A percentile compares a stretch with the other conserved stretches of the same genome.
Conservation (phyloP, 2,329 filamentous ascomycete genomes). For the Coniella vitis region DNA sequence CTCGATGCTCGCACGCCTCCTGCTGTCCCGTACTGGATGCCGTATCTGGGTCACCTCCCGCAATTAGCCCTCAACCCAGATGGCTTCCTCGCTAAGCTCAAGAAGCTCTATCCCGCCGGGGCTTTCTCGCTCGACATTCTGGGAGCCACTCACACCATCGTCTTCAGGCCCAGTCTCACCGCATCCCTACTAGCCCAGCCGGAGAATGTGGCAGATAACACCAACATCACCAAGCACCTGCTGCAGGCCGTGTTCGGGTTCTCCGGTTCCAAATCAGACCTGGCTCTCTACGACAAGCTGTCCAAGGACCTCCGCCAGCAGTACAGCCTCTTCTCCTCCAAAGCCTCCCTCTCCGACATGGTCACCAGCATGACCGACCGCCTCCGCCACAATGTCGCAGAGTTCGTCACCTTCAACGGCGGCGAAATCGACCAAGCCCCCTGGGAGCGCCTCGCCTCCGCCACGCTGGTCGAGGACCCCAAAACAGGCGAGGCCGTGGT, state of each 20-base stretch:
- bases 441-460: slow-evolving; percentile 31
- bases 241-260: slow-evolving; percentile 29
- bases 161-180: slow-evolving; percentile 27
- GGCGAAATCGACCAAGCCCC: slow-evolving; percentile 31
- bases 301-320: slow-evolving; percentile 22
- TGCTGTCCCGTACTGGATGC: slow-evolving; percentile 27
- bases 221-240: slow-evolving; percentile 21
- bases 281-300: slow-evolving; percentile 24
- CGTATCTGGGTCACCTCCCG: slow-evolving; percentile 29
- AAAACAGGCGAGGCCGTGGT: slow-evolving; percentile 22
- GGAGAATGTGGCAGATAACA: slow-evolving; percentile 21
- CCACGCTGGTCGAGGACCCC: slow-evolving; percentile 24
- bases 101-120: slow-evolving; percentile 27
- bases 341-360: slow-evolving; percentile 21
- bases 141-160: slow-evolving; percentile 27
- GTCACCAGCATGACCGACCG: slow-evolving; percentile 18
- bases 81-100: slow-evolving; percentile 25
- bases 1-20: slow-evolving; percentile 3
- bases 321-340: slow-evolving; percentile 23
- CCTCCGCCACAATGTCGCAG: slow-evolving; percentile 25
- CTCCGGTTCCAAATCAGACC: slow-evolving; percentile 17
- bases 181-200: slow-evolving; percentile 25
- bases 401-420: slow-evolving; percentile 32
- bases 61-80: slow-evolving; percentile 25
- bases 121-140: slow-evolving; percentile 30